Evolutionary conservation across 352 stramenopile genomes (phyloP), one percentile per base, ranked within the genome.

Genomic region (Pythium brachiatum): DNA sequence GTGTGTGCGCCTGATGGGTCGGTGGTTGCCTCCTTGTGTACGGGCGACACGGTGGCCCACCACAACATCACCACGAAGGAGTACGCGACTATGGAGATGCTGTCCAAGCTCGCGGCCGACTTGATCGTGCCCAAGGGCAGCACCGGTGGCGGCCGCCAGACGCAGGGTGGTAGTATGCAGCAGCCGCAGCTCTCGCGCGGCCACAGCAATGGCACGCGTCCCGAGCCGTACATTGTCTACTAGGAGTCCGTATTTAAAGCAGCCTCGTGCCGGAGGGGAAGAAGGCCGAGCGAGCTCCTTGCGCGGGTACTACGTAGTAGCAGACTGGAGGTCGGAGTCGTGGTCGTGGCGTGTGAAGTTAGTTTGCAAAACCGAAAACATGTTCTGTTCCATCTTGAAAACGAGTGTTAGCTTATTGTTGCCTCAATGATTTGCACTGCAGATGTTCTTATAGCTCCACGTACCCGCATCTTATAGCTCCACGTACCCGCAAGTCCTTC

Each of bases 1-100:
- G 57, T 91, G 0, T 60, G 57, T 27, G 78, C 68, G 0, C 76
- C 78, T 1, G 79, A 74, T 20, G 78, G 78, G 1, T 72, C 73
- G 3, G 76, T 88, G 8, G 65, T 87, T 3, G 77, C 74, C 4
- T 78, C 72, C 12, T 51, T 89, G 18, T 84, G 77, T 38, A 55
- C 75, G 13, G 67, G 69, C 9, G 79, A 89, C 46, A 57, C 60
- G 2, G 50, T 62, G 12, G 63, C 81, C 7, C 77, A 88, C 60
- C 68, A 79, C 58, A 79, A 83, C 61, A 83, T 90, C 60, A 78
- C 77, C 13, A 84, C 75, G 31, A 84, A 84, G 60, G 77, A 90
- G 57, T 90, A 89, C 58, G 77, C 81, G 20, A 90, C 81, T 16
- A 90, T 89, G 81, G 69, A 88, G 39, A 66, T 68, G 60, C 72